Percentiles rank a stretch among this genome's conserved stretches.
These are phyloP conservation scores for Verticillium longisporum DNA, from an alignment of 2,329 filamentous ascomycete species.

Conservation along the genomic window DNA sequence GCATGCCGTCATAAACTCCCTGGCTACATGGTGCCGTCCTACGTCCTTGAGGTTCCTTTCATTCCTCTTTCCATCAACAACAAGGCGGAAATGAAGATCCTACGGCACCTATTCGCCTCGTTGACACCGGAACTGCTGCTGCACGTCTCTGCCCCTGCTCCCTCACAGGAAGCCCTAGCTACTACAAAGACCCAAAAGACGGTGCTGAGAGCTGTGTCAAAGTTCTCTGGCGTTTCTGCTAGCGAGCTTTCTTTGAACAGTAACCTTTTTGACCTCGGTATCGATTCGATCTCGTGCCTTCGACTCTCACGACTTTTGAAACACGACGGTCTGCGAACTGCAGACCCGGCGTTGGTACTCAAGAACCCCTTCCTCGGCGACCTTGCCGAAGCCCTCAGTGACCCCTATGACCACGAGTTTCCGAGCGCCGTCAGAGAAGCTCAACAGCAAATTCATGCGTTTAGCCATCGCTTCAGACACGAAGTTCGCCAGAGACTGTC, in stretches of 20 bases:
- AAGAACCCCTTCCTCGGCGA: conserved; percentile 47
- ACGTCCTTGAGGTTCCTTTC: conserved; percentile 62
- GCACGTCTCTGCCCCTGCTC: conserved; percentile 31
- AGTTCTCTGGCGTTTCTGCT: conserved; percentile 39
- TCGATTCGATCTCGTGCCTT: conserved; percentile 83
- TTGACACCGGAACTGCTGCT: conserved; percentile 58
- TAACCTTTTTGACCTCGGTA: conserved; percentile 77
- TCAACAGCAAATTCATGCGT: conserved; percentile 56
- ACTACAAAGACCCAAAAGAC: conserved; percentile 26
- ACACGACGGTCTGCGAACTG: conserved; percentile 50
- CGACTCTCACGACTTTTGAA: conserved; percentile 60
- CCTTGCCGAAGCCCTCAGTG: conserved; percentile 31
- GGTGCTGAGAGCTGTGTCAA: conserved; percentile 47
- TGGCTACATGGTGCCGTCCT: conserved; percentile 85
- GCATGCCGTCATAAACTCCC: conserved; percentile 67
- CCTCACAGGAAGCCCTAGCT: conserved; percentile 7
- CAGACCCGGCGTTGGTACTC: conserved; percentile 61
- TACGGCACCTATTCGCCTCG: conserved; percentile 59
- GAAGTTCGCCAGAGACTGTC: conserved; percentile 35
- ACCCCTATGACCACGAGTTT: conserved; percentile 8
- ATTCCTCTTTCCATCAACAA: conserved; percentile 85
- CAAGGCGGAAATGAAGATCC: conserved; percentile 69
- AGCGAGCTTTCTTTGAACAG: conserved; percentile 43
- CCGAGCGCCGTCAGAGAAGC: conserved; percentile 33
- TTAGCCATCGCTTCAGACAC: conserved; percentile 52